A percentile compares a stretch with the other conserved stretches of the same genome.
These are phyloP conservation scores for Beauveria sp. DNA, from an alignment of 2,329 filamentous ascomycete species.

Conservation along the genomic window DNA sequence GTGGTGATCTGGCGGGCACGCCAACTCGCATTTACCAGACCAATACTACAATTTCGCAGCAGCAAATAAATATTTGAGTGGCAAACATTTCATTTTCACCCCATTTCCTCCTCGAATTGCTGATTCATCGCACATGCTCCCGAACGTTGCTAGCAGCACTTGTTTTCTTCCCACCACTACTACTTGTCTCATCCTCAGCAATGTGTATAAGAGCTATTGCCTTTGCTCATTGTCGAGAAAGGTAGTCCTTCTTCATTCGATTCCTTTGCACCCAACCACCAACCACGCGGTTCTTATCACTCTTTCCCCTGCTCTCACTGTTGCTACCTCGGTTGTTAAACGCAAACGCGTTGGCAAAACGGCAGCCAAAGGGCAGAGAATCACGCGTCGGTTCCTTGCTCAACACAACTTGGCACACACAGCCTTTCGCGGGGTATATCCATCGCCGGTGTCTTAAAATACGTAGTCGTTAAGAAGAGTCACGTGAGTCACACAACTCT, in stretches of 20 bases:
- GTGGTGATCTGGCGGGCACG: not conserved
- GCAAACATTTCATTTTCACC: constrained; percentile 1
- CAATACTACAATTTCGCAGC: not conserved
- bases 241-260: constrained; percentile 1
- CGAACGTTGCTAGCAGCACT: constrained; percentile 1
- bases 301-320: constrained; percentile 4
- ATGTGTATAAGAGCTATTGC: not conserved
- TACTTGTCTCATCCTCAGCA: constrained; percentile 9
- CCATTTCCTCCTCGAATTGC: constrained; percentile 5
- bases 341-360: not conserved
- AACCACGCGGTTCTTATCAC: constrained; percentile 9
- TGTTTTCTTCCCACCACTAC: constrained; percentile 6
- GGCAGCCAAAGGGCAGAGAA: not conserved
- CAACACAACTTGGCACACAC: constrained; percentile 20
- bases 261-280: constrained; percentile 10
- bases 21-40: too few species aligned
- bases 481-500: constrained; percentile 25
- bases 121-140: not conserved
- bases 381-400: constrained; percentile 11
- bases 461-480: constrained; percentile 28
- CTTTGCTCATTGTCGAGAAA: constrained; percentile 1
- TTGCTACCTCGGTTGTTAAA: not conserved
- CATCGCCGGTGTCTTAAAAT: constrained; percentile 32
- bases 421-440: constrained; percentile 34
- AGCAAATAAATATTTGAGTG: not conserved